Evolutionary conservation across 176 grass and related monocot genomes (phyloP), one percentile per base, ranked within the genome.

Genomic region (Bromus sterilis): DNA sequence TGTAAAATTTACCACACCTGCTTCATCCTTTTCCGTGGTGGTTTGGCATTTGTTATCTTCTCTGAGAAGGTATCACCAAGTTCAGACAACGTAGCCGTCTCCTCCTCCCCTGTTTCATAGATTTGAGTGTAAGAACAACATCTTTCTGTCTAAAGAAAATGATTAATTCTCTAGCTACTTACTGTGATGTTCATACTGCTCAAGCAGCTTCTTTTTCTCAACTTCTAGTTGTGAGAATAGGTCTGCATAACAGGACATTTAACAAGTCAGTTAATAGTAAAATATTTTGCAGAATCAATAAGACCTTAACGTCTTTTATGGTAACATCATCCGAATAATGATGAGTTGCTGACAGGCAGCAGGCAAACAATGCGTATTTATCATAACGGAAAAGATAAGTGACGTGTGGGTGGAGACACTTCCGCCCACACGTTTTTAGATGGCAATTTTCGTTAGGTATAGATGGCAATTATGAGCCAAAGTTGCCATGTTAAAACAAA

Each of bases 161-260:
- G 15, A 24, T 2, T 41, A 39, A 78, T 74, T 28, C 33, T 81
- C 21, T 63, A 48, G 49, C 60, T 70, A 89, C 89, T 94, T 75
- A 98, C 92, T 82, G 12, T 93, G 78, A 77, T 93, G 75, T 83
- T 93, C 71, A 40, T 93, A 98, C 74, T 89, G 82, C 63, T 60
- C 49, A 65, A 78, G 66, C 56, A 94, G 68, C 63, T 89, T 89
- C 75, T 87, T 78, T 79, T 94, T 98, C 79, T 98, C 95, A 80
- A 87, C 83, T 89, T 94, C 88, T 77, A 85, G 79, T 89, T 98
- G 87, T 21, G 78, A 85, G 74, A 91, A 93, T 77, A 98, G 43
- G 6, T 93, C 92, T 97, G 85, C 77, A 78, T 46, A 76, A 57
- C 14, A 83, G 32, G 78, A 40, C 46, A 42, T 78, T 58, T 37